Conservation (phyloP, 495 filamentous ascomycete genomes). For the Neurospora pannonica region DNA sequence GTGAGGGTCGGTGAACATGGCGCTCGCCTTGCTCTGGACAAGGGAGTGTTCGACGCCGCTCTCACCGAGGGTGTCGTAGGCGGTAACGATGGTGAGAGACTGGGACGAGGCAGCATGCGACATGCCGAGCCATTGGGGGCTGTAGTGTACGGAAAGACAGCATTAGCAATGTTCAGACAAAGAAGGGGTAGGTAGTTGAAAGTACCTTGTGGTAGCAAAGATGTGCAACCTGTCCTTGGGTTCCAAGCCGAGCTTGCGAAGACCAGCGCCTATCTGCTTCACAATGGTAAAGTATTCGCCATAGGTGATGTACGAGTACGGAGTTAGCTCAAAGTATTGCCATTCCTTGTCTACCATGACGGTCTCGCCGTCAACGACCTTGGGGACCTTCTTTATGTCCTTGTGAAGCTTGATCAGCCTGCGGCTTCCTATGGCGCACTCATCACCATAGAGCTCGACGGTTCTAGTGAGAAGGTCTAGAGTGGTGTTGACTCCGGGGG, state of each 20-base stretch:
- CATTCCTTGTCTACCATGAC: slow-evolving; percentile 56
- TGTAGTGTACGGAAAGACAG: slow-evolving; percentile 6
- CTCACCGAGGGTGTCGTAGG: slow-evolving; percentile 66
- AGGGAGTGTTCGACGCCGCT: slow-evolving; percentile 53
- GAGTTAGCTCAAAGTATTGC: slow-evolving; percentile 56
- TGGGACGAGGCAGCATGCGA: slow-evolving; percentile 74
- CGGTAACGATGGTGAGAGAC: slow-evolving; percentile 89
- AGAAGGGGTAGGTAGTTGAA: not conserved
- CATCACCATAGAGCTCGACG: slow-evolving; percentile 43
- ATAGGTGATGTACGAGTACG: slow-evolving; percentile 52
- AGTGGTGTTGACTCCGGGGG: slow-evolving; percentile 44
- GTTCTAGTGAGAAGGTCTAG: slow-evolving; percentile 49
- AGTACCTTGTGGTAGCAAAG: slow-evolving; percentile 49
- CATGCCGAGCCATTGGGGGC: slow-evolving; percentile 40
- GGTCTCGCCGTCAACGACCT: slow-evolving; percentile 54
- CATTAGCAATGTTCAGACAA: slow-evolving; percentile 3
- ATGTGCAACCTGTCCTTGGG: slow-evolving; percentile 45
- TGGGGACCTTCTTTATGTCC: slow-evolving; percentile 58
- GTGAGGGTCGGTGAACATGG: slow-evolving; percentile 54
- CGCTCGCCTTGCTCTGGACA: slow-evolving; percentile 47
- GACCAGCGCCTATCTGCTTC: slow-evolving; percentile 45
- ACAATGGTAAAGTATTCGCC: slow-evolving; percentile 48
- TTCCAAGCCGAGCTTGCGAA: slow-evolving; percentile 46
- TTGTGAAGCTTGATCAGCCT: slow-evolving; percentile 48
- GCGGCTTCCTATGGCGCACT: slow-evolving; percentile 49